Evolutionary conservation across 345 rosid species (phyloP), one percentile per base, ranked within the genome.

Genomic region (Citrus medica): DNA sequence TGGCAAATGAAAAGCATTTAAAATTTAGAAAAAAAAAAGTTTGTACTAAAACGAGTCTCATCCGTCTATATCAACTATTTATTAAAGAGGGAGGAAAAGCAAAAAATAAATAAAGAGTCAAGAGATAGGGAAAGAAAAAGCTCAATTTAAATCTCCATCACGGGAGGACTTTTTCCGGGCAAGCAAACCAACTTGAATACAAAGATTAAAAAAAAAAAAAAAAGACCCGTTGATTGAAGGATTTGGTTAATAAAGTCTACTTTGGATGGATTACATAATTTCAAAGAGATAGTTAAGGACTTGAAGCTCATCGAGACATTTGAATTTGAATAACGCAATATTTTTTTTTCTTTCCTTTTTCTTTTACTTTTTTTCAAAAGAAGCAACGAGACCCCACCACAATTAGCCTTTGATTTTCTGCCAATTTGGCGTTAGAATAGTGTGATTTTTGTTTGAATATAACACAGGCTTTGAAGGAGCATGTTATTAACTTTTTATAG

Each of bases 161-260:
- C 4, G 38, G 16, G 51, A 65, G 38, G 14, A 8, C 25, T 27
- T 56, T 62, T 55, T 56, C 2, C 2, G n/a, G 35, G 40, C 76
- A 62, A 28, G 38, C 27, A 32, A 51, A 24, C n/a, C n/a, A 38
- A 24, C 24, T 21, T 77, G 61, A 53, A 21, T 32, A 12, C 7
- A 69, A 71, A 9, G 33, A 33, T 35, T n/a, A n/a, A n/a, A n/a
- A n/a, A n/a, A n/a, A n/a, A n/a, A n/a, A 81, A 68, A 55, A 14
- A 24, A 4, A 24, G n/a, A 27, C 6, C 6, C 28, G 79, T 61
- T 75, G 55, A 9, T 63, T 27, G n/a, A 66, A 67, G 76, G 35
- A 77, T 53, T 40, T 69, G 22, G 19, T 76, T 48, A 89, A 85
- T 48, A 89, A 85, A 80, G 89, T 82, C 84, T 77, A 84, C 46